Base-by-base conservation (phyloP, 192 early-diverging fungal species). In the Gryganskiella cystojenkinii region DNA sequence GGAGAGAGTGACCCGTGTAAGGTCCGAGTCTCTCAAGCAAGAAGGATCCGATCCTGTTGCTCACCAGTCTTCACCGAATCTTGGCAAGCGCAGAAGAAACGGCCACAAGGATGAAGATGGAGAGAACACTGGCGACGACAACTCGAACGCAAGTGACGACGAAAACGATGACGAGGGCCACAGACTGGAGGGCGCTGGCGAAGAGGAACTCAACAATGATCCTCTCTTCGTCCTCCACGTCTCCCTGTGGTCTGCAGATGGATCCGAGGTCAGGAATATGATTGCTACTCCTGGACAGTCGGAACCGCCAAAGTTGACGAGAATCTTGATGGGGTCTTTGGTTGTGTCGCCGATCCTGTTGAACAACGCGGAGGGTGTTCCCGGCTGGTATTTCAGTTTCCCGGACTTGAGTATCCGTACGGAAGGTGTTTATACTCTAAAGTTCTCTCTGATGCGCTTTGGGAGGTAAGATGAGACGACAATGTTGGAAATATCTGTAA, bases 341-440 rank as follows among this genome's bases (percentile, higher is more conserved):
- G 89, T 90, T 0, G 85, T 85, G 8, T 90, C 89, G 0, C 87
- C 87, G 19, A 83, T 80, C 17, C 46, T 87, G 20, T 59, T 90
- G 30, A 84, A 83, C 50, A 82, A 90, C 63, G 71, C 80, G 0
- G 54, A 81, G 9, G 90, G 90, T 30, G 82, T 89, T 66, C 84
- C 82, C 8, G 91, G 92, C 2, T 88, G 89, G 55, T 94, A 89
- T 67, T 94, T 94, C 83, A 90, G 88, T 34, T 94, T 92, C 64
- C 90, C 92, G 10, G 91, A 94, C 57, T 63, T 94, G 53, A 90
- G 89, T 25, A 91, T 94, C 40, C 85, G 91, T 0, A 90, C 90
- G 1, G 90, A 91, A 40, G 92, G 92, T 0, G 83, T 84, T 31
- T 94, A 94, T 51, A 86, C 85, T 0, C 71, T 94, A 33, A 87